phyloP scores from a whole-genome alignment of 2,329 filamentous ascomycete species.

The Fusarium sp. region DNA sequence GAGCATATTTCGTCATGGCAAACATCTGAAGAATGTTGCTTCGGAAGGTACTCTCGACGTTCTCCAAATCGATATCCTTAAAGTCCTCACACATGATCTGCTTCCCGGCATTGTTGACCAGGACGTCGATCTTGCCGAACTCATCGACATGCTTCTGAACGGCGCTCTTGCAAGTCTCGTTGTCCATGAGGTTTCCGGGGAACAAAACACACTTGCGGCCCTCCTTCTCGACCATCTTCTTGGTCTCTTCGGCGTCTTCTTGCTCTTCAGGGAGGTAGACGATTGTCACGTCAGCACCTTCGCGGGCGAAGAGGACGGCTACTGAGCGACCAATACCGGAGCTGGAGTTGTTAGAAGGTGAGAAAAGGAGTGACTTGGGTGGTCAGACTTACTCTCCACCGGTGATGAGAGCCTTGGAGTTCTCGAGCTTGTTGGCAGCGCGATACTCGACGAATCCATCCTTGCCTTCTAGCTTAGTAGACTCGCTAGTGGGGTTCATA shows the following conservation, averaged over 20 bases:
- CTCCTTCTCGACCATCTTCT: constrained; percentile 62
- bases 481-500: constrained; percentile 54
- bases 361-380: rapidly evolving
- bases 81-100: constrained; percentile 65
- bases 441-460: constrained; percentile 51
- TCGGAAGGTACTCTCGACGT: constrained; percentile 66
- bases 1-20: constrained; percentile 66
- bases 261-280: constrained; percentile 67
- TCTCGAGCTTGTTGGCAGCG: constrained; percentile 61
- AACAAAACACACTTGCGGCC: constrained; percentile 60
- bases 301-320: constrained; percentile 66
- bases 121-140: constrained; percentile 58
- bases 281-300: constrained; percentile 67
- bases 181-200: constrained; percentile 60
- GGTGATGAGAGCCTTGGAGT: constrained; percentile 64
- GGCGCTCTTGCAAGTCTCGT: constrained; percentile 60
- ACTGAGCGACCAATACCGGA: constrained; percentile 66
- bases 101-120: constrained; percentile 70
- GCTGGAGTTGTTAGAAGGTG: constrained; percentile 41
- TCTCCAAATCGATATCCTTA: constrained; percentile 63
- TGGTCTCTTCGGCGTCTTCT: constrained; percentile 65
- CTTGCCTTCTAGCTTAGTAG: constrained; percentile 55
- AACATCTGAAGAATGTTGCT: constrained; percentile 69
- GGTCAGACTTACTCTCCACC: constrained; percentile 62
- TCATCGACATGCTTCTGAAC: constrained; percentile 65